Percentiles rank a stretch among this genome's conserved stretches.
These are phyloP conservation scores for Mycosarcoma mackinlayi DNA, from an alignment of 1,284 basidiomycete species.

Conservation along the genomic window DNA sequence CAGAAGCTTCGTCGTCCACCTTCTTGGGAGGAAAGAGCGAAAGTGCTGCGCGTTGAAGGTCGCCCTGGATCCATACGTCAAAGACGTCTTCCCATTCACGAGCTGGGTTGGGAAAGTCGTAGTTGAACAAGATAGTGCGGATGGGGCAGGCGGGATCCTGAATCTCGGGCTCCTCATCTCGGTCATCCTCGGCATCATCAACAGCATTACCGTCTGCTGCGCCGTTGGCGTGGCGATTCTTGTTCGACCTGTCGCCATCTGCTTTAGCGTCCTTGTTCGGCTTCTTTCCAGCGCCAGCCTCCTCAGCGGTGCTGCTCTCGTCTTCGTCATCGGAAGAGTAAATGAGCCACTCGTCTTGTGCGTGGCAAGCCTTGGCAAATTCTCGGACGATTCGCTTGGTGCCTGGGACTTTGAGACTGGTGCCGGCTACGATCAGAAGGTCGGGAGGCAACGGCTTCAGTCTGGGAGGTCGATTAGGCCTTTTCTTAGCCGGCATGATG, in stretches of 20 bases:
- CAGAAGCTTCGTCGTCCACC: slow-evolving; percentile 18
- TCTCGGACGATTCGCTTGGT: slow-evolving; percentile 92
- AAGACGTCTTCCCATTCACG: slow-evolving; percentile 91
- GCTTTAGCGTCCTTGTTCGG: slow-evolving; percentile 12
- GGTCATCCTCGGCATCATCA: slow-evolving; percentile 14
- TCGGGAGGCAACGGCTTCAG: slow-evolving; percentile 75
- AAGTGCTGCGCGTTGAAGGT: slow-evolving; percentile 75
- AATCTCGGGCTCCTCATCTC: slow-evolving; percentile 39
- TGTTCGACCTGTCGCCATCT: slow-evolving; percentile 4
- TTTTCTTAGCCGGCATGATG: slow-evolving; percentile 28
- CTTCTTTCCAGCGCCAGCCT: slow-evolving; percentile 43
- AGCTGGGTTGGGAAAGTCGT: slow-evolving; percentile 86
- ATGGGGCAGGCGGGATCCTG: slow-evolving; percentile 70
- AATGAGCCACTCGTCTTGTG: slow-evolving; percentile 59
- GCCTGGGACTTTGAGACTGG: slow-evolving; percentile 92
- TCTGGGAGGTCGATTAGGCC: slow-evolving; percentile 31
- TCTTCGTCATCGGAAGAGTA: slow-evolving; percentile 53
- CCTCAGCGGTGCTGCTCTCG: slow-evolving; percentile 45
- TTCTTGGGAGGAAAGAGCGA: slow-evolving; percentile 49
- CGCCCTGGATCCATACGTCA: slow-evolving; percentile 89
- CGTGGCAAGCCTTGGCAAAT: slow-evolving; percentile 84
- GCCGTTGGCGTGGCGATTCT: slow-evolving; percentile 9
- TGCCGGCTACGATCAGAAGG: slow-evolving; percentile 93
- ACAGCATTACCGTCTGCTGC: background rate
- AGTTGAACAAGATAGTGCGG: slow-evolving; percentile 84